These are phyloP conservation scores for Sisymbrium irio DNA, from an alignment of 345 rosid genomes.

Conservation along the genomic window DNA sequence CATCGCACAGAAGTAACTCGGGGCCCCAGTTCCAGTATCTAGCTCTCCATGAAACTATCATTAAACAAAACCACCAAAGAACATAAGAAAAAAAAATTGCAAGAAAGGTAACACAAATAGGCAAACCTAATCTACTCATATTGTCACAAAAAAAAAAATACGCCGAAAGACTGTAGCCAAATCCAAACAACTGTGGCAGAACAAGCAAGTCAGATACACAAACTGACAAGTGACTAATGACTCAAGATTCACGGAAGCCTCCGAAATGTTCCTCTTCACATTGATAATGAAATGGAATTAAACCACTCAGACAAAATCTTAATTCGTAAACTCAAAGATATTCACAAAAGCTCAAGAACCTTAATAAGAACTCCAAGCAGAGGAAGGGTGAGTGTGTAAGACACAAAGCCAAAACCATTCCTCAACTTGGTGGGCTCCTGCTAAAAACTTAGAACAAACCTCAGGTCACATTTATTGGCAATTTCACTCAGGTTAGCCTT, in stretches of 20 bases:
- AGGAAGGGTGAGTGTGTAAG: neutral
- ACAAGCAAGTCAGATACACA: neutral
- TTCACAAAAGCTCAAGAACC: neutral
- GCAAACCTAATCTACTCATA: neutral
- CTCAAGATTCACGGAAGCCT: neutral
- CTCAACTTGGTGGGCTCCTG: neutral
- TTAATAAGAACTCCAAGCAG: neutral
- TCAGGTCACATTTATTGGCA: neutral
- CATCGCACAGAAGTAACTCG: constrained; percentile 59
- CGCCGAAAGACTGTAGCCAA: neutral
- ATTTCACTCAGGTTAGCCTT: neutral
- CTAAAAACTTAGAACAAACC: neutral
- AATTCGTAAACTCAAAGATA: neutral
- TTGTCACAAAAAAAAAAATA: neutral
- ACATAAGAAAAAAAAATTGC: neutral
- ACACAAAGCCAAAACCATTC: constrained; percentile 11
- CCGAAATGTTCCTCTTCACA: neutral
- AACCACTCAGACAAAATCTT: neutral
- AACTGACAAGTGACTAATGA: neutral
- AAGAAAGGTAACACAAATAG: neutral
- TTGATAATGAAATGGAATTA: neutral
- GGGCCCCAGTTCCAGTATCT: constrained; percentile 72
- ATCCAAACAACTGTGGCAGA: neutral
- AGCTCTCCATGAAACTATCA: constrained; percentile 82
- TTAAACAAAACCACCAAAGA: constrained; percentile 8